phyloP scores from a whole-genome alignment of 805 yeast species.

The Wickerhamiella musiphila region DNA sequence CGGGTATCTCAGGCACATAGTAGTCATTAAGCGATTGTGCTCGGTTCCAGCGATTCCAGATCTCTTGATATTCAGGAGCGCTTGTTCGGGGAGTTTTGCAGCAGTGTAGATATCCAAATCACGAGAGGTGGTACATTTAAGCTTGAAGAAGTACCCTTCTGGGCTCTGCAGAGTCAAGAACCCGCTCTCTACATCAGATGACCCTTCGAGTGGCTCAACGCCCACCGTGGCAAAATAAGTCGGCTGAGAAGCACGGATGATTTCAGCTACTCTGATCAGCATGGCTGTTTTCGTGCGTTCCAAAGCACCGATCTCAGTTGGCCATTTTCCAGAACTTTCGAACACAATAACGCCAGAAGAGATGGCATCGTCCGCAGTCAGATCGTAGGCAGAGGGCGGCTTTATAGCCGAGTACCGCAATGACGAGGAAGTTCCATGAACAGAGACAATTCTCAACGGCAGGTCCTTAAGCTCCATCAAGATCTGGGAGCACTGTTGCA shows the following conservation, averaged over 20 bases:
- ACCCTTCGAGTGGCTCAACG: conserved; percentile 31
- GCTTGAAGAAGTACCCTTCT: conserved; percentile 73
- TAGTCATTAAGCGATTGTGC: conserved; percentile 65
- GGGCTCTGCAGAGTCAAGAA: conserved; percentile 44
- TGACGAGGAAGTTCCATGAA: conserved; percentile 57
- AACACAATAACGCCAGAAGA: conserved; percentile 71
- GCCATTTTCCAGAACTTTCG: conserved; percentile 88
- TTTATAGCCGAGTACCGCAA: conserved; percentile 60
- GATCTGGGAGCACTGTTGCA: conserved; percentile 33
- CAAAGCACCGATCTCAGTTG: conserved; percentile 69
- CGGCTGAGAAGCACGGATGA: conserved; percentile 28
- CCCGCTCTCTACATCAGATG: conserved; percentile 13
- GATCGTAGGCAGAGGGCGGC: conserved; percentile 59
- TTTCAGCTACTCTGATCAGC: conserved; percentile 47
- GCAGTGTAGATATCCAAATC: conserved; percentile 35
- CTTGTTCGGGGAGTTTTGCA: conserved; percentile 35
- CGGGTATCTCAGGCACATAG: conserved; percentile 53
- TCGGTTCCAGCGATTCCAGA: conserved; percentile 36
- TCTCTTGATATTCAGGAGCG: conserved; percentile 27
- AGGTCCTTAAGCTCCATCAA: conserved; percentile 31
- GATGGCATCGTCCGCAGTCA: conserved; percentile 25
- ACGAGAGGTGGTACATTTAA: conserved; percentile 65
- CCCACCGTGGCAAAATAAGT: conserved; percentile 42
- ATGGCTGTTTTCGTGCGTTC: conserved; percentile 89
- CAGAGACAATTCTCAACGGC: conserved; percentile 56